Percentiles rank a stretch among this genome's conserved stretches.
Conservation (phyloP, 495 filamentous ascomycete genomes). For the Penicillium soppii region DNA sequence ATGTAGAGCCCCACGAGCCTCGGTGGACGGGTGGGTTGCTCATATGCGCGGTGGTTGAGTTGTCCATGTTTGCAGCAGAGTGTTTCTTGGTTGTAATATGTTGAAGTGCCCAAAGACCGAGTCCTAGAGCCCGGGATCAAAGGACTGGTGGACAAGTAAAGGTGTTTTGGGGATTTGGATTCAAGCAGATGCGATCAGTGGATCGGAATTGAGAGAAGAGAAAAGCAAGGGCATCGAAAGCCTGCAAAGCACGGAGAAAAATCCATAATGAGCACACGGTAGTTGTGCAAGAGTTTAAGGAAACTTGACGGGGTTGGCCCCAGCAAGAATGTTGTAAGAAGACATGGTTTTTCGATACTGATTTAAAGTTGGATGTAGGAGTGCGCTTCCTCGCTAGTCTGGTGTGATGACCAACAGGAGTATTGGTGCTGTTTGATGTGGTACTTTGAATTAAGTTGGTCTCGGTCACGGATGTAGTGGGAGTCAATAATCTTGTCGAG, state of each 20-base stretch:
- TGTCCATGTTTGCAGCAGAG: constrained; percentile 2
- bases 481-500: not conserved
- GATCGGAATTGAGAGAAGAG: not conserved
- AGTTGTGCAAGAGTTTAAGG: constrained; percentile 30
- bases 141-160: not conserved
- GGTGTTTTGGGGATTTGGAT: not conserved
- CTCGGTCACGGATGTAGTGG: not conserved
- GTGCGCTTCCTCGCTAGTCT: constrained; percentile 5
- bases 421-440: not conserved
- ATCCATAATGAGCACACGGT: constrained; percentile 36
- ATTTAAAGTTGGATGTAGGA: constrained; percentile 1
- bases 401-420: not conserved
- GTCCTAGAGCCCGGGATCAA: not conserved
- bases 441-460: not conserved
- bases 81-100: not conserved
- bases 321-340: constrained; percentile 16
- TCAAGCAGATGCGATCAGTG: constrained; percentile 2
- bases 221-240: constrained; percentile 33
- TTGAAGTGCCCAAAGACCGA: not conserved
- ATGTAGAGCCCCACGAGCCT: constrained; percentile 45
- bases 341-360: constrained; percentile 25
- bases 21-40: constrained; percentile 22
- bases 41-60: constrained; percentile 20
- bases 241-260: constrained; percentile 31
- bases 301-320: constrained; percentile 27